Evolutionary conservation across 2,329 filamentous ascomycete genomes (phyloP), one percentile per base, ranked within the genome.

Genomic region (Cercospora janseana): DNA sequence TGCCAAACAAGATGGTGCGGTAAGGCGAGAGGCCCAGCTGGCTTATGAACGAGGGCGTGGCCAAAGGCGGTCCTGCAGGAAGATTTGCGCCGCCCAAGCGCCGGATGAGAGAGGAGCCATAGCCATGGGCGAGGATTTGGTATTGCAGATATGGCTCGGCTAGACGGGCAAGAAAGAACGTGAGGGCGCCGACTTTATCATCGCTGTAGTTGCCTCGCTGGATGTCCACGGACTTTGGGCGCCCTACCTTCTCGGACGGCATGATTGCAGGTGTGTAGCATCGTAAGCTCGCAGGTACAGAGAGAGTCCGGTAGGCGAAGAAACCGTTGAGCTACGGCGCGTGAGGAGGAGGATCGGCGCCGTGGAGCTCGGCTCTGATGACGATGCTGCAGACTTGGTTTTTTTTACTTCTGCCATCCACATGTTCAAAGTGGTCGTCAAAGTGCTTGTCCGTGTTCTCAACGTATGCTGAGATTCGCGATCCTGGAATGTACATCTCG

Each of bases 61-160:
- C 59, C n/a, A 70, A 55, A 6, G 71, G 65, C 12, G 71, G 63
- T 12, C 74, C 68, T n/a, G 69, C 58, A 18, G 70, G 67, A 4
- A 79, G 64, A 6, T 70, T 66, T 8, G 63, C 63, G 31, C 79
- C 59, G 41, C 78, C 76, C 6, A 79, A 58, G 3, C 62, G 65
- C 45, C 72, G 62, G 54, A 83, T 72, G 31, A 80, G 61, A 2
- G 60, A 54, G 16, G 64, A 63, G 21, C 72, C 73, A 21, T 67
- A 54, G 49, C 69, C 70, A 43, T 73, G 64, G 2, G 69, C 66
- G n/a, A 79, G 70, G 53, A 79, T 73, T 27, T 64, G 66, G 63
- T 77, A 78, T 63, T 79, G 75, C 4, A 79, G 58, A 48, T 72
- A 63, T 1, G 72, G 68, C 52, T 78, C 75, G 20, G 75, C 63